Conservation (phyloP, 2,329 filamentous ascomycete species). For the Calcarisporium arbuscula region DNA sequence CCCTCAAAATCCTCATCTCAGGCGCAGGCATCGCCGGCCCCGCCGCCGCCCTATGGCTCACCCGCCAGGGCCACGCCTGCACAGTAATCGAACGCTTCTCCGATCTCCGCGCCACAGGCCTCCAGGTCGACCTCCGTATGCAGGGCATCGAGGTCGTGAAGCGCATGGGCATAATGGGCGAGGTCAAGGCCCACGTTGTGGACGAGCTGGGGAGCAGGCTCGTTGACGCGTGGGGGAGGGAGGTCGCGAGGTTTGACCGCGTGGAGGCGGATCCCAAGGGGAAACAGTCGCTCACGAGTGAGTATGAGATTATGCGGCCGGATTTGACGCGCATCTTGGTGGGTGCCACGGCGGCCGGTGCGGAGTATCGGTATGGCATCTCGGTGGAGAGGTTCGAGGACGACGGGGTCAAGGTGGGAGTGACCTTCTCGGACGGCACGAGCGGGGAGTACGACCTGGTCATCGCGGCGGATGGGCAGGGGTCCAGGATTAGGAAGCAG, state of each 20-base stretch:
- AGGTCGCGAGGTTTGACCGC: constrained; percentile 30
- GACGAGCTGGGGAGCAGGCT: constrained; percentile 43
- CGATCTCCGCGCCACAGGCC: constrained; percentile 24
- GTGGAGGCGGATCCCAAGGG: constrained; percentile 1
- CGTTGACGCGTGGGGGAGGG: constrained; percentile 32
- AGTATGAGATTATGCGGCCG: constrained; percentile 50
- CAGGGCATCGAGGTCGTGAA: constrained; percentile 33
- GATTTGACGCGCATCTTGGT: constrained; percentile 41
- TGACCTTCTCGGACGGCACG: constrained; percentile 10
- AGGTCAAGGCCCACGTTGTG: constrained; percentile 29
- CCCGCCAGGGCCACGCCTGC: constrained; percentile 21
- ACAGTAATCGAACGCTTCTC: constrained; percentile 34
- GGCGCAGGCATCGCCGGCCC: constrained; percentile 28
- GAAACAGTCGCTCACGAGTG: constrained; percentile 32
- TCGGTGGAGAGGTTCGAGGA: constrained; percentile 19
- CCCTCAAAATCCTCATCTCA: constrained; percentile 20
- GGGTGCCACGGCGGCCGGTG: constrained; percentile 18
- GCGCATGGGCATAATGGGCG: constrained; percentile 31
- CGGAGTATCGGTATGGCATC: constrained; percentile 22
- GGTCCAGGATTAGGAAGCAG: constrained; percentile 9
- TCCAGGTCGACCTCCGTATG: constrained; percentile 40
- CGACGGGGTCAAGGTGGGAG: constrained; percentile 12
- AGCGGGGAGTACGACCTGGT: constrained; percentile 11
- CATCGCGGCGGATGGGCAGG: constrained; percentile 13
- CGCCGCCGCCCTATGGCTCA: constrained; percentile 23